phyloP scores from a whole-genome alignment of 163 green algal species.

The Trebouxia gelatinosa region DNA sequence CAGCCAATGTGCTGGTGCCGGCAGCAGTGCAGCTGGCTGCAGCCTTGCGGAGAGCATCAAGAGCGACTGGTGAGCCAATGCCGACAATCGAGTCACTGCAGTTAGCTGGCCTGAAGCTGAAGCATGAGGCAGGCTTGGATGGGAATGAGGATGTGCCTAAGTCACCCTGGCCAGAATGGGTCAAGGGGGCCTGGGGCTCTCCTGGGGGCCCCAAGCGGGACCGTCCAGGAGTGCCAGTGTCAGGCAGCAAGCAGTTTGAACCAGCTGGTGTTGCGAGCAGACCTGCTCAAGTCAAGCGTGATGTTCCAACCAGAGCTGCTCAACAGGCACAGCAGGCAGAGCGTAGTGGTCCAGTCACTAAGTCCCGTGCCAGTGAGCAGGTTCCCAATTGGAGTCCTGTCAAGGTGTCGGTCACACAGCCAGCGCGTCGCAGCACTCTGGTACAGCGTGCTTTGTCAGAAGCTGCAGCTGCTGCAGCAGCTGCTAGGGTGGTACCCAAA shows the following conservation, averaged over 20 bases:
- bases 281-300: too few relatives aligned
- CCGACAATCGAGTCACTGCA: background rate
- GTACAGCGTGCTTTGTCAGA: slow-evolving; percentile 16
- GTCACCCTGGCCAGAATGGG: slow-evolving; percentile 8
- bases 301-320: too few relatives aligned
- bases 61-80: background rate
- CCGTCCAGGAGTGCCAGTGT: too few relatives aligned
- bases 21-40: slow-evolving; percentile 1
- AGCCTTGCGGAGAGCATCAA: background rate
- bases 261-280: too few relatives aligned
- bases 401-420: too few relatives aligned
- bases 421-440: background rate
- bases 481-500: too few relatives aligned
- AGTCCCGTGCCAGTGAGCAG: too few relatives aligned
- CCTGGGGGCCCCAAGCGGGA: background rate
- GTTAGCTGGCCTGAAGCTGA: slow-evolving; percentile 6
- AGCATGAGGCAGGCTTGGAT: background rate
- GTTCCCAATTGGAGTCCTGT: slow-evolving; percentile 8
- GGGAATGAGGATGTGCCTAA: background rate
- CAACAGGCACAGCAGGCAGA: too few relatives aligned
- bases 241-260: too few relatives aligned
- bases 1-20: slow-evolving; percentile 6
- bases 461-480: slow-evolving; percentile 11
- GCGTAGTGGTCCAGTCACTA: too few relatives aligned
- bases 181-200: slow-evolving; percentile 8